Percentiles rank a stretch among this genome's conserved stretches.
phyloP scores from a whole-genome alignment of 108 stramenopile species.

The Conticribra weissflogii region DNA sequence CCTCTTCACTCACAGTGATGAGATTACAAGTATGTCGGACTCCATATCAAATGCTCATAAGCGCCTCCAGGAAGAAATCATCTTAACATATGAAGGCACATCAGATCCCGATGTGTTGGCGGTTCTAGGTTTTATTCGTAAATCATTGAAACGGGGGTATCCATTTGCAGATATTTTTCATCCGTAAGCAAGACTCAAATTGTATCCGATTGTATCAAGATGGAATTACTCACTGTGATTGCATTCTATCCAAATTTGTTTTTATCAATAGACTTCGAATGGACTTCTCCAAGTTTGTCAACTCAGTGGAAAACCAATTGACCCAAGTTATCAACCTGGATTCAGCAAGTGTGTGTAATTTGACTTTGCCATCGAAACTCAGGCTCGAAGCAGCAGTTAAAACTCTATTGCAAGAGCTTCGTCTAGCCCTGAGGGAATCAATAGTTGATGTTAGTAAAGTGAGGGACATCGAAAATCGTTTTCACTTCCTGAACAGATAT shows the following conservation, averaged over 20 bases:
- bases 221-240: no score
- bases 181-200: no score
- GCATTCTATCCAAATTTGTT: no score
- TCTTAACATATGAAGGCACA: constrained; percentile 46
- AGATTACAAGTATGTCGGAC: constrained; percentile 35
- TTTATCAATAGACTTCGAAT: no score
- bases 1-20: constrained; percentile 60
- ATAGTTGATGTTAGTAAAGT: constrained; percentile 25
- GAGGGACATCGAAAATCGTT: constrained; percentile 25
- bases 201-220: no score
- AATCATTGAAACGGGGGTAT: constrained; percentile 46
- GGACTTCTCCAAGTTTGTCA: constrained; percentile 32
- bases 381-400: constrained; percentile 44
- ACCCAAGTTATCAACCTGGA: constrained; percentile 21
- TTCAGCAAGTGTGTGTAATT: constrained; percentile 32
- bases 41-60: constrained; percentile 20
- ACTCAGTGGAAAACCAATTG: constrained; percentile 34
- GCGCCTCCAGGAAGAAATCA: constrained; percentile 51
- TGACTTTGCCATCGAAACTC: constrained; percentile 47
- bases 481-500: constrained; percentile 39
- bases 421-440: constrained; percentile 11
- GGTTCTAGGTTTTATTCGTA: constrained; percentile 46
- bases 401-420: constrained; percentile 27
- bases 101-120: constrained; percentile 43
- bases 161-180: constrained; percentile 57